Evolutionary conservation across 148 eudicot species (phyloP), one percentile per base, ranked within the genome.

Genomic region (Tetragonia tetragonoides): DNA sequence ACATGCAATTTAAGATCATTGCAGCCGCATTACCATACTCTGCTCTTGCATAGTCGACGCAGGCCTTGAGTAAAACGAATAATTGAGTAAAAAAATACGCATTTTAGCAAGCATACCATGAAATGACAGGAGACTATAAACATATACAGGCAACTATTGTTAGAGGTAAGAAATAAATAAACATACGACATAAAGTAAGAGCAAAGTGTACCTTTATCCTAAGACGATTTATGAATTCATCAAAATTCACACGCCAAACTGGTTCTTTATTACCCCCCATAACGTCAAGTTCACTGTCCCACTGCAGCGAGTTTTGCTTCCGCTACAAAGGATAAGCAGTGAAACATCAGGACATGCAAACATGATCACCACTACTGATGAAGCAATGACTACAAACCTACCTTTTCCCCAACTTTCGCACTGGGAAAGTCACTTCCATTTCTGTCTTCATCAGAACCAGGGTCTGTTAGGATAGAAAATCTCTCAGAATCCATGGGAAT

Each of bases 161-260:
- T 74, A 10, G 21, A 57, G 16, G 5, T 62, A 56, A 34, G 34
- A 71, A 72, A 41, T 6, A 3, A 20, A 70, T 3, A 16, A 4
- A 9, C 59, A 28, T n/a, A 42, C 16, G 11, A 7, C 60, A 44
- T 7, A 12, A 66, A 3, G 41, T 16, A 73, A 71, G 54, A 53
- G 38, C 73, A 81, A 46, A 74, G 70, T 78, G 23, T 78, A 91
- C 97, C 96, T 93, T 93, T 64, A 84, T 86, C 79, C 89, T 81
- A 65, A 91, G 81, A 59, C 82, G 83, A 80, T 90, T 87, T 24
- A 89, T 81, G 79, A 91, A 87, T 82, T 95, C 99, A 69, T 95
- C 94, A 79, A 88, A 90, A 82, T 95, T 91, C 23, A 90, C 97
- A 69, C 94, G 91, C 99, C 99, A 95, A 62, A 90, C 78, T 57